A percentile compares a stretch with the other conserved stretches of the same genome.
These are phyloP conservation scores for Sanghuangporus baumii DNA, from an alignment of 1,284 basidiomycete genomes.

Conservation along the genomic window DNA sequence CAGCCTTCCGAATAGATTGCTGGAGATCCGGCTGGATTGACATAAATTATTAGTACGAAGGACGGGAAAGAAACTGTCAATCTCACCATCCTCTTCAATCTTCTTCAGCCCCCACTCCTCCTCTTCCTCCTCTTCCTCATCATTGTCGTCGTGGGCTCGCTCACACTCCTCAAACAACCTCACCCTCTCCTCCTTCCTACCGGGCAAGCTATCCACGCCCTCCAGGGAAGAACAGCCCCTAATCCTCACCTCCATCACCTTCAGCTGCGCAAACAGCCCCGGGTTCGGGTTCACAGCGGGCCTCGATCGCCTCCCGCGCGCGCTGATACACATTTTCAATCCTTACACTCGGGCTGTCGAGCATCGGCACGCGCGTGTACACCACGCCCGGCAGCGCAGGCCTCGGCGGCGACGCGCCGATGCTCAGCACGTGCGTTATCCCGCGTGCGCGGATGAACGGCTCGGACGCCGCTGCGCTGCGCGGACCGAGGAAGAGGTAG, in stretches of 20 bases:
- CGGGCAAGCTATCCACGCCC: background rate
- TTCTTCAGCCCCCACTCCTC: too few species aligned
- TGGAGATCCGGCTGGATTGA: too few species aligned
- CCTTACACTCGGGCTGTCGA: background rate
- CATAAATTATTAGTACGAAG: too few species aligned
- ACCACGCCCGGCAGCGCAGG: background rate
- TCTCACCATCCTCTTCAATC: too few species aligned
- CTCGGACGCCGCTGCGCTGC: background rate
- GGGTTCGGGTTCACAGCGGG: conserved; percentile 33
- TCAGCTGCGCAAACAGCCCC: conserved; percentile 35
- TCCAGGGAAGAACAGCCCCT: conserved; percentile 13
- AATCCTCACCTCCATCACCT: conserved; percentile 19
- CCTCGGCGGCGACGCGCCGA: background rate
- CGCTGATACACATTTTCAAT: background rate
- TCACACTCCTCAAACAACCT: too few species aligned
- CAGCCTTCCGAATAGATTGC: too few species aligned
- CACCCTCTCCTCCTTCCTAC: background rate
- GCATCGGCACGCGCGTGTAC: background rate
- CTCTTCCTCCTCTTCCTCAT: too few species aligned
- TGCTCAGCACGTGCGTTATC: background rate
- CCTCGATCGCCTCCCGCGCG: background rate
- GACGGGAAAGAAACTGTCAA: too few species aligned
- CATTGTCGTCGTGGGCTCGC: too few species aligned
- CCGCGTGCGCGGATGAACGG: background rate
- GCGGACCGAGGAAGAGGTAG: background rate